These are phyloP conservation scores for Kwoniella sp. DNA, from an alignment of 768 basidiomycete genomes.

Conservation along the genomic window DNA sequence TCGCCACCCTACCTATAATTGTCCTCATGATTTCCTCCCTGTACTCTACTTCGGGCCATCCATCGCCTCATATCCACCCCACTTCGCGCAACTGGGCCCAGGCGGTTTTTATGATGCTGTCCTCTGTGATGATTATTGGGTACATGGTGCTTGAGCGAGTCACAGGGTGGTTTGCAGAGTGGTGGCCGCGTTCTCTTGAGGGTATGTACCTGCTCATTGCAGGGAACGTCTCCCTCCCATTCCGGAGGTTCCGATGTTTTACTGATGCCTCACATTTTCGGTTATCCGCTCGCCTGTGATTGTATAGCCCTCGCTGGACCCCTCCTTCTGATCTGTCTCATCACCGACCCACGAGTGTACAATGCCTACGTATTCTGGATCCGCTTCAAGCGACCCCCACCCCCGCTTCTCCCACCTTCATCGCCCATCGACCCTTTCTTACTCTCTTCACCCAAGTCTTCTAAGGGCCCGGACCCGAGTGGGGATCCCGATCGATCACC, in stretches of 20 bases:
- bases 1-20: slow-evolving; percentile 1
- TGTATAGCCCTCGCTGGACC: neutral
- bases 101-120: neutral
- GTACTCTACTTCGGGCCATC: slow-evolving; percentile 15
- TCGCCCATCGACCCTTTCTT: neutral
- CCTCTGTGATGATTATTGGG: neutral
- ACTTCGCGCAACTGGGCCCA: neutral
- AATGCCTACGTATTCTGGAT: slow-evolving; percentile 2
- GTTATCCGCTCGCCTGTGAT: neutral
- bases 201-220: no score
- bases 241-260: no score
- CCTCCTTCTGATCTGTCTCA: neutral
- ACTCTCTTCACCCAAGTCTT: neutral
- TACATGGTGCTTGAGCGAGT: slow-evolving; percentile 8
- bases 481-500: neutral
- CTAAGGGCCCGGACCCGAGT: neutral
- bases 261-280: no score
- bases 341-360: neutral
- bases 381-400: neutral
- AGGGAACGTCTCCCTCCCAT: neutral
- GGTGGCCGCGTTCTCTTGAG: neutral
- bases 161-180: slow-evolving; percentile 6
- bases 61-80: slow-evolving; percentile 12
- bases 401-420: neutral
- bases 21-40: slow-evolving; percentile 7